Evolutionary conservation across 306 rosid genomes (phyloP).

Genomic region (Glycine tomentella): DNA sequence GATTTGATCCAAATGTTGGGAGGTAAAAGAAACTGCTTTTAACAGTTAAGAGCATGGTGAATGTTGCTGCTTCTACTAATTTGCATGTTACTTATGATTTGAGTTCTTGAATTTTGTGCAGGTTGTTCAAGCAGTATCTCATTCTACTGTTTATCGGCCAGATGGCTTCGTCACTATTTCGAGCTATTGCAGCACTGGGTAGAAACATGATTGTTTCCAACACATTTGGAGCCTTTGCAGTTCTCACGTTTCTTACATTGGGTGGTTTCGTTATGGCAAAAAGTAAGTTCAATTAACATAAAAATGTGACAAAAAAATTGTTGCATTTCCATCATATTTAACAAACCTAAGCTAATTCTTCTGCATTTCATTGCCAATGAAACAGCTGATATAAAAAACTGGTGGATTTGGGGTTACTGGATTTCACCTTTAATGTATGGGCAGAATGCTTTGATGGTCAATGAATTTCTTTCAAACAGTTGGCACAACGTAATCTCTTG

Average conservation of each 20-base stretch:
- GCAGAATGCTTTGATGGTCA: conserved; percentile 56
- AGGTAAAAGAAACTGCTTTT: conserved; percentile 52
- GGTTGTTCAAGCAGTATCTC: conserved; percentile 60
- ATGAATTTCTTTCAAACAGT: conserved; percentile 60
- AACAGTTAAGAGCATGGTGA: conserved; percentile 5
- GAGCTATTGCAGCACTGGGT: conserved; percentile 53
- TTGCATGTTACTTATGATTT: conserved; percentile 24
- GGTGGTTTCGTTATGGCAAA: conserved; percentile 62
- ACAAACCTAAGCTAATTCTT: conserved; percentile 11
- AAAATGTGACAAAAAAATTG: background rate
- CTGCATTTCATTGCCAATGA: conserved; percentile 25
- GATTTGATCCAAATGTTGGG: conserved; percentile 64
- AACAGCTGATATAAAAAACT: conserved; percentile 56
- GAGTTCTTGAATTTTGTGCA: conserved; percentile 36
- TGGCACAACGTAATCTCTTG: conserved; percentile 57
- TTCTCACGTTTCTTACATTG: conserved; percentile 49
- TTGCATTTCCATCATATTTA: background rate
- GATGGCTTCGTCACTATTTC: conserved; percentile 62
- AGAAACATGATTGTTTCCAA: conserved; percentile 63
- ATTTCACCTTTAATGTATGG: conserved; percentile 67
- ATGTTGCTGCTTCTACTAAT: background rate
- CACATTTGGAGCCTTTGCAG: conserved; percentile 57
- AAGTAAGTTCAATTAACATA: conserved; percentile 42
- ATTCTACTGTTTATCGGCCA: conserved; percentile 48
- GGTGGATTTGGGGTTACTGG: conserved; percentile 76